Evolutionary conservation across 2,329 filamentous ascomycete genomes (phyloP).

Genomic region (Aureobasidium zeae): DNA sequence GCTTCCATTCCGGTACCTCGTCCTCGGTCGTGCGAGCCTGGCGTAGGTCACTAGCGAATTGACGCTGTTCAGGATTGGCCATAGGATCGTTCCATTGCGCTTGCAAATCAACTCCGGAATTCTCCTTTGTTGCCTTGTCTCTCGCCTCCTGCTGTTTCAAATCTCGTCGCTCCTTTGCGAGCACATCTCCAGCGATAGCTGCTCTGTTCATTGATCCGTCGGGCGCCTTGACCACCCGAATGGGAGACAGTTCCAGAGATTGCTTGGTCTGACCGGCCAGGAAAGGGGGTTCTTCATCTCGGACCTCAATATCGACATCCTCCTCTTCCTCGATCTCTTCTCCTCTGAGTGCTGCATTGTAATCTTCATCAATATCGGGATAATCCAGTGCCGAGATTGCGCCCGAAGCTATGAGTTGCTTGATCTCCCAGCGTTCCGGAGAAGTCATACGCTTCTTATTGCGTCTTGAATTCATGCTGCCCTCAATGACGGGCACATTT

Average conservation of each 20-base stretch:
- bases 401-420: slow-evolving; percentile 90
- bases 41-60: slow-evolving; percentile 82
- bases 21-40: slow-evolving; percentile 53
- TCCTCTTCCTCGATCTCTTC: slow-evolving; percentile 90
- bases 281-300: slow-evolving; percentile 94
- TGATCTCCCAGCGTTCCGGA: slow-evolving; percentile 94
- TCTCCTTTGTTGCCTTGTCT: slow-evolving; percentile 63
- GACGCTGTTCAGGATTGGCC: slow-evolving; percentile 71
- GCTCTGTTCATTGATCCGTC: slow-evolving; percentile 97
- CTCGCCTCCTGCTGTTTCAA: slow-evolving; percentile 80
- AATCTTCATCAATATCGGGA: slow-evolving; percentile 89
- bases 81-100: slow-evolving; percentile 97
- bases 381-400: slow-evolving; percentile 89
- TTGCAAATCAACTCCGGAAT: slow-evolving; percentile 69
- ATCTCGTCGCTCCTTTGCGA: slow-evolving; percentile 86
- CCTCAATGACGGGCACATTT: slow-evolving; percentile 56
- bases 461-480: slow-evolving; percentile 44
- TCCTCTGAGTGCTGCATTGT: slow-evolving; percentile 75
- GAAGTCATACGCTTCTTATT: slow-evolving; percentile 92
- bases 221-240: slow-evolving; percentile 91
- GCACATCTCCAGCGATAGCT: slow-evolving; percentile 80
- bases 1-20: slow-evolving; percentile 85
- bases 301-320: slow-evolving; percentile 93
- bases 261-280: slow-evolving; percentile 93
- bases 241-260: slow-evolving; percentile 87